Percentiles rank a stretch among this genome's conserved stretches.
phyloP scores from a whole-genome alignment of 2,329 filamentous ascomycete species.

The Didymella pomorum region DNA sequence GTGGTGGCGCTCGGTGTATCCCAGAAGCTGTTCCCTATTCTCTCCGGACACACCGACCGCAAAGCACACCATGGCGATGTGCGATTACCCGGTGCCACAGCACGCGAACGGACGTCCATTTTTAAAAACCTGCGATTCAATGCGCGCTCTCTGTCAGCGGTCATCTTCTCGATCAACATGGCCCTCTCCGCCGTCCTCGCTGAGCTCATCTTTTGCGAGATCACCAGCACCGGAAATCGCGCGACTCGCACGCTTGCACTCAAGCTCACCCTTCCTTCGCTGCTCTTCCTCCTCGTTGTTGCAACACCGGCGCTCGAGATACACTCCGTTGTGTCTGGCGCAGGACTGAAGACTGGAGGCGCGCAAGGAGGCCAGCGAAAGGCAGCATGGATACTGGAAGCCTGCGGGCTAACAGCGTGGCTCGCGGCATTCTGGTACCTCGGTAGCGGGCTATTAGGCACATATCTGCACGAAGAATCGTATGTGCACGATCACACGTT shows the following conservation, averaged over 20 bases:
- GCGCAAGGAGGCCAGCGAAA: constrained; percentile 65
- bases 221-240: constrained; percentile 76
- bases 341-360: constrained; percentile 70
- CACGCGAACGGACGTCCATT: constrained; percentile 35
- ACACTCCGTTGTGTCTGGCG: constrained; percentile 66
- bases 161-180: constrained; percentile 78
- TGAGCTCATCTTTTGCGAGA: constrained; percentile 83
- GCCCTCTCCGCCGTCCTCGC: constrained; percentile 79
- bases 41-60: constrained; percentile 66
- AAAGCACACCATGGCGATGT: constrained; percentile 70
- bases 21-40: constrained; percentile 74
- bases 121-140: constrained; percentile 51
- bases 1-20: constrained; percentile 69
- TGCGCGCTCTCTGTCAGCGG: constrained; percentile 59
- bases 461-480: constrained; percentile 58
- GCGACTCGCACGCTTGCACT: constrained; percentile 73
- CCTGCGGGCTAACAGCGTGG: constrained; percentile 71
- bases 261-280: constrained; percentile 71
- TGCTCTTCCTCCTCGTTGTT: constrained; percentile 76
- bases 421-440: constrained; percentile 79
- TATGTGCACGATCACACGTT: constrained; percentile 56
- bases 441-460: constrained; percentile 68
- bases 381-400: constrained; percentile 70
- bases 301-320: constrained; percentile 82
- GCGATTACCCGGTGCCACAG: constrained; percentile 58